phyloP scores from a whole-genome alignment of 768 basidiomycete species.

The Tephrocybe sp. region DNA sequence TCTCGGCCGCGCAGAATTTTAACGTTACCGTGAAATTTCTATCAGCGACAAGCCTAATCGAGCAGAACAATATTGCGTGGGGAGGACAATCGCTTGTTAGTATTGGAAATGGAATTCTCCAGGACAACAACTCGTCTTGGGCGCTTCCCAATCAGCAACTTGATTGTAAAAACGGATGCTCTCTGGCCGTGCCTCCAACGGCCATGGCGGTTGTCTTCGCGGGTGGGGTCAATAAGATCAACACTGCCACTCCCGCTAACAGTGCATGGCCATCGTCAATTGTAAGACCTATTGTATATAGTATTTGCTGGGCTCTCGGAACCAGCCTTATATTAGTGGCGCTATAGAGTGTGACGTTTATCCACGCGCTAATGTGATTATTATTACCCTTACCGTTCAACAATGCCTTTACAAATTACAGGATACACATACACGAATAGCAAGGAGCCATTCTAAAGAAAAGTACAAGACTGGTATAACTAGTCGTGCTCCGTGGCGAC shows the following conservation, averaged over 20 bases:
- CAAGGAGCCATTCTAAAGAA: no score
- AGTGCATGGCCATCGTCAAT: background rate
- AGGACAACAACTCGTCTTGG: constrained; percentile 32
- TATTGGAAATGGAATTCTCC: constrained; percentile 38
- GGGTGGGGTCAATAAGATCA: constrained; percentile 11
- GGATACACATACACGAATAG: background rate
- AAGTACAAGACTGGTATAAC: no score
- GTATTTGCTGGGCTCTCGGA: constrained; percentile 1
- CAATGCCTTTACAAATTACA: constrained; percentile 3
- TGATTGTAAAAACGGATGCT: constrained; percentile 45
- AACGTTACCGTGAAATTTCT: constrained; percentile 45
- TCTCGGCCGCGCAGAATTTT: constrained; percentile 22
- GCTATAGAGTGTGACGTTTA: constrained; percentile 1
- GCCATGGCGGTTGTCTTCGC: constrained; percentile 49
- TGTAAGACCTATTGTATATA: background rate
- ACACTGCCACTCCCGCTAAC: background rate
- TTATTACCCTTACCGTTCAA: no score
- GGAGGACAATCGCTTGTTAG: constrained; percentile 51
- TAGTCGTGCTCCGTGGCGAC: no score
- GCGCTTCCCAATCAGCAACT: constrained; percentile 33
- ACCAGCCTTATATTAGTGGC: background rate
- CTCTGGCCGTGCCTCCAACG: constrained; percentile 46
- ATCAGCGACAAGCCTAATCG: constrained; percentile 44
- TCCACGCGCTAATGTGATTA: no score
- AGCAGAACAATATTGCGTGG: constrained; percentile 60